These are phyloP conservation scores for Styphnolobium japonicum DNA, from an alignment of 306 rosid genomes.

Conservation along the genomic window DNA sequence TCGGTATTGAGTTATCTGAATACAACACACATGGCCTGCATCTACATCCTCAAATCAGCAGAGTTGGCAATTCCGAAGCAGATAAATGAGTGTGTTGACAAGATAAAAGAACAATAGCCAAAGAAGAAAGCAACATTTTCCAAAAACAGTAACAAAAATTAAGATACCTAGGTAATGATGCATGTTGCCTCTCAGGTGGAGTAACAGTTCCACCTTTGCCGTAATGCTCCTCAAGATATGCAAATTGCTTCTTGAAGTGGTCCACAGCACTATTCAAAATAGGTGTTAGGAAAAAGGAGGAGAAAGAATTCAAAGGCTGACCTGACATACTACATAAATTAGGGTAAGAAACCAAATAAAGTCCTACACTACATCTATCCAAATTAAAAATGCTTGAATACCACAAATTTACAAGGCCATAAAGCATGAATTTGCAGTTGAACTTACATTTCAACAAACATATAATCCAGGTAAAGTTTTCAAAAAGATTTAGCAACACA, in stretches of 20 bases:
- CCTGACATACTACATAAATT: not conserved
- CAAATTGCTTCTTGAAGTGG: conserved; percentile 97
- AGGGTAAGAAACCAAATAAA: not conserved
- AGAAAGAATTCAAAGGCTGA: not conserved
- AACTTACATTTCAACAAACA: conserved; percentile 10
- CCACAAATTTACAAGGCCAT: conserved; percentile 15
- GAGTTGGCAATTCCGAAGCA: not conserved
- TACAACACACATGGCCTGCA: conserved; percentile 81
- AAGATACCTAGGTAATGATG: conserved; percentile 86
- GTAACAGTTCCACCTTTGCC: conserved; percentile 79
- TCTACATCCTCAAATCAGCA: conserved; percentile 33
- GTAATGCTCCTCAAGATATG: conserved; percentile 93
- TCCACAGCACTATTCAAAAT: conserved; percentile 80
- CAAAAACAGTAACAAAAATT: not conserved
- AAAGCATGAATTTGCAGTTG: not conserved
- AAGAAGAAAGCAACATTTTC: not conserved
- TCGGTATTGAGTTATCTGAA: conserved; percentile 59
- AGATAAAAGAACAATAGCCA: conserved; percentile 9
- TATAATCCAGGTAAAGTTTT: not conserved
- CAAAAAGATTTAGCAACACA: not conserved
- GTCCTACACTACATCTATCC: not conserved
- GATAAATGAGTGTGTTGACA: not conserved
- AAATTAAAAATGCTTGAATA: conserved; percentile 1
- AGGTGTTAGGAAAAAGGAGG: not conserved
- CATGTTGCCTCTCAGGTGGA: conserved; percentile 95